Conservation (phyloP, 257 asterid genomes). For the Solanum infundibuliforme region DNA sequence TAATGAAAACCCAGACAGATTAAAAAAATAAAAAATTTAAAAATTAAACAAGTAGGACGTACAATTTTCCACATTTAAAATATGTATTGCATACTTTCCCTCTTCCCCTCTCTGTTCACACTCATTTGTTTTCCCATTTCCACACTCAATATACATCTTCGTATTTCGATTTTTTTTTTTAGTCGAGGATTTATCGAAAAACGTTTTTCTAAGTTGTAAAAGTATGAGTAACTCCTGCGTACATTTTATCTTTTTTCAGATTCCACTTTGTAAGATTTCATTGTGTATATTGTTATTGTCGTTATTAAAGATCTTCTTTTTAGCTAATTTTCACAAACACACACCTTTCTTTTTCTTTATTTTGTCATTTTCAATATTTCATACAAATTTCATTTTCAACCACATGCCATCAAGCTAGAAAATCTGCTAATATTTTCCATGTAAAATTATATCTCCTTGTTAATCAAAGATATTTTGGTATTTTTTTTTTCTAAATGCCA, state of each 20-base stretch:
- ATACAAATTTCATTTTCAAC: background rate
- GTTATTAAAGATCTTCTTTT: background rate
- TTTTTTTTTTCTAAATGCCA: background rate
- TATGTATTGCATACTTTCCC: background rate
- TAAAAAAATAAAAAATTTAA: no score
- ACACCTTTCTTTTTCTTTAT: background rate
- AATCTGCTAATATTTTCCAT: background rate
- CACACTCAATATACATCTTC: background rate
- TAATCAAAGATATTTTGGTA: background rate
- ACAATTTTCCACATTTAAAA: background rate
- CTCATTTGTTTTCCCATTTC: background rate
- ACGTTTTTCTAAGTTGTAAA: accelerated
- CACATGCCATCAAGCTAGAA: background rate
- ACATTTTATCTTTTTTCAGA: no score
- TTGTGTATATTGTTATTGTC: no score
- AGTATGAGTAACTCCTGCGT: accelerated
- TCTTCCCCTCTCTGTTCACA: background rate
- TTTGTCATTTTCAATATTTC: background rate
- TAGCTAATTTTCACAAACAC: background rate
- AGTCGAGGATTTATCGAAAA: accelerated
- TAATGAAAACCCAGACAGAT: background rate
- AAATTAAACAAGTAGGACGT: background rate
- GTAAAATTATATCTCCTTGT: background rate
- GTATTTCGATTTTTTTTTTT: no score
- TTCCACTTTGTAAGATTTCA: no score